Evolutionary conservation across 192 early-diverging fungal genomes (phyloP), one percentile per base, ranked within the genome.

Genomic region (Mortierella antarctica): DNA sequence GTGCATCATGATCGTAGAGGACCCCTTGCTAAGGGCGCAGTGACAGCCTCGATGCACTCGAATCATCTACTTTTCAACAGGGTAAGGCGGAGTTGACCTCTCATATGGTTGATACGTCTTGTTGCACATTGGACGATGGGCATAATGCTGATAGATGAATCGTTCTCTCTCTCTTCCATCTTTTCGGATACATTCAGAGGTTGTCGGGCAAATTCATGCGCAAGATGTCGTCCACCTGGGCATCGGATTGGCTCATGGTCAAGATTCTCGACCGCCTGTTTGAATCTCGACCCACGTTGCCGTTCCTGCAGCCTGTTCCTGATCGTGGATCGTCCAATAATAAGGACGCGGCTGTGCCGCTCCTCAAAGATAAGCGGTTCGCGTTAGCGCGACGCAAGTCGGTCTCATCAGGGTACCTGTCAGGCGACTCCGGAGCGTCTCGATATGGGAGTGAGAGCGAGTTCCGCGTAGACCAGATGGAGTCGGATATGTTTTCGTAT

Each of bases 191-290:
- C 52, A 42, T 18, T 10, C 47, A 78, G 74, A 70, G 60, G 47
- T n/a, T 78, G 31, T 49, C 68, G 0, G 75, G 75, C 7, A 79
- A 79, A 50, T 48, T 79, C 23, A 64, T 79, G 4, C 68, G 75
- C 17, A 71, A 70, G 64, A 55, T 71, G 51, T 68, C 75, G 12
- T 71, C 68, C 5, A 70, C 42, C 44, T 79, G 62, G 51, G 18
- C 71, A 2, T 65, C 68, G 13, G 68, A 70, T 0, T 62, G 69
- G 57, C 2, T 68, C 40, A 50, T 57, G 13, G 40, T 72, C n/a
- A 67, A 67, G 54, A 2, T 71, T 58, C 42, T 55, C 15, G 70
- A 80, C 54, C 58, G 58, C 1, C 50, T 72, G 7, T 72, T 72
- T 52, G 77, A 80, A 8, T 23, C 51, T 11, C 70, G 77, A 3